Base-by-base conservation (phyloP, 352 stramenopile species). In the Saprolegnia parasitica region DNA sequence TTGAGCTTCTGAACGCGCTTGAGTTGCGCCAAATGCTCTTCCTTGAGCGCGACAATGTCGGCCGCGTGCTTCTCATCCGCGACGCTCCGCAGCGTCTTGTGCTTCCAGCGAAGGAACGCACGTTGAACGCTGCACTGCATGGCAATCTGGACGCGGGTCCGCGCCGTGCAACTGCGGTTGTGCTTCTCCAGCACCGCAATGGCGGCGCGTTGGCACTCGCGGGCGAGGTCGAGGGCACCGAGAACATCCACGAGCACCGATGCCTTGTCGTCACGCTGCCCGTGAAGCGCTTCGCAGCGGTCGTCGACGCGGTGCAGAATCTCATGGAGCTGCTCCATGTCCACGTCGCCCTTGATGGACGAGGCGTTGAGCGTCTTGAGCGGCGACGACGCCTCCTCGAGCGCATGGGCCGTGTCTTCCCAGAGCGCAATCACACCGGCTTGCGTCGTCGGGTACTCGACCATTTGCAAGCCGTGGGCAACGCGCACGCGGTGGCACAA, bases 71-170 rank as follows among this genome's bases (percentile, higher is more conserved):
- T 56, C 18, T 60, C 47, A 20, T 62, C 61, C 11, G 35, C 54
- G 16, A 32, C 46, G 8, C 11, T 21, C 49, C 62, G 54, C 9
- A 52, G 42, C 20, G 47, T 9, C 45, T 70, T 70, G 63, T 70
- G 63, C 47, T 70, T 70, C 63, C 63, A 70, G 13, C 63, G 46
- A 6, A 70, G 39, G 47, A 70, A 70, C n/a, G 63, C 63, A 13
- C 63, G 63, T 39, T 70, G 63, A 13, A 70, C 63, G 26, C 50
- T 21, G 37, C 63, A 70, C 42, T 70, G 47, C 46, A 61, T 70
- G 8, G 63, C 63, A 21, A 70, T 70, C 29, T 70, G 42, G 5
- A 56, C 63, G 23, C 63, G 63, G 11, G 63, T 70, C 18, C 37
- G 23, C 18, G 63, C 63, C 9, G 55, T 40, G 47, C 63, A 70